phyloP scores from a whole-genome alignment of 1,284 basidiomycete species.

The Cryptococcus sp. region DNA sequence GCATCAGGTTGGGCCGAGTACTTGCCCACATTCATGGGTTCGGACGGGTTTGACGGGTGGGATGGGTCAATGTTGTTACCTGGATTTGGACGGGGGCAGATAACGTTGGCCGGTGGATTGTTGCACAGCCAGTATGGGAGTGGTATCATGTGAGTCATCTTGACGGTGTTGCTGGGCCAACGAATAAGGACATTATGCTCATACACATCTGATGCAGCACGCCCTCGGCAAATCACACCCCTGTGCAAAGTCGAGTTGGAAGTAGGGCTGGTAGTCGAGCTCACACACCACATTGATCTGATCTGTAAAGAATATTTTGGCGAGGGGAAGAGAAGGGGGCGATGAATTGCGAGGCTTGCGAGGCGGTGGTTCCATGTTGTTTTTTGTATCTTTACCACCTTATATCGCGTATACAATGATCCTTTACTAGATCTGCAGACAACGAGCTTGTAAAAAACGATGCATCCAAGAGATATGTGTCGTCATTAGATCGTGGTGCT shows the following conservation, averaged over 20 bases:
- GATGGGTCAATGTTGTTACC: slow-evolving; percentile 52
- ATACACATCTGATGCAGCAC: not conserved
- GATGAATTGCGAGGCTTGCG: no score
- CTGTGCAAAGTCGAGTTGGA: slow-evolving; percentile 28
- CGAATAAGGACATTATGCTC: no score
- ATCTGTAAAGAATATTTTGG: no score
- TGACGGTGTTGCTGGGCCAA: no score
- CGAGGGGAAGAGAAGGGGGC: no score
- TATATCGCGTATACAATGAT: no score
- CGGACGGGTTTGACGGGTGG: slow-evolving; percentile 53
- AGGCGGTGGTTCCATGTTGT: no score
- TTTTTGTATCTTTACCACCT: no score
- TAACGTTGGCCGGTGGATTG: slow-evolving; percentile 51
- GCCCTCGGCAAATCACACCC: slow-evolving; percentile 40
- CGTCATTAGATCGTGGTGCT: no score
- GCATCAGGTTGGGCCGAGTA: slow-evolving; percentile 46
- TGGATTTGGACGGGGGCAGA: slow-evolving; percentile 51
- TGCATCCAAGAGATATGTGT: no score
- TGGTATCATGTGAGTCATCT: slow-evolving; percentile 52
- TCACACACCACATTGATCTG: slow-evolving; percentile 16
- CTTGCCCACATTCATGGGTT: slow-evolving; percentile 47
- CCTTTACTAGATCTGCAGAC: no score
- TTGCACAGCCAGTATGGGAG: slow-evolving; percentile 52
- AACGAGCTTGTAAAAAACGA: no score
- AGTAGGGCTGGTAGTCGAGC: slow-evolving; percentile 34